Percentiles rank a stretch among this genome's conserved stretches.
phyloP scores from a whole-genome alignment of 176 grass and related monocot genomes.

The Ampelocalamus luodianensis region DNA sequence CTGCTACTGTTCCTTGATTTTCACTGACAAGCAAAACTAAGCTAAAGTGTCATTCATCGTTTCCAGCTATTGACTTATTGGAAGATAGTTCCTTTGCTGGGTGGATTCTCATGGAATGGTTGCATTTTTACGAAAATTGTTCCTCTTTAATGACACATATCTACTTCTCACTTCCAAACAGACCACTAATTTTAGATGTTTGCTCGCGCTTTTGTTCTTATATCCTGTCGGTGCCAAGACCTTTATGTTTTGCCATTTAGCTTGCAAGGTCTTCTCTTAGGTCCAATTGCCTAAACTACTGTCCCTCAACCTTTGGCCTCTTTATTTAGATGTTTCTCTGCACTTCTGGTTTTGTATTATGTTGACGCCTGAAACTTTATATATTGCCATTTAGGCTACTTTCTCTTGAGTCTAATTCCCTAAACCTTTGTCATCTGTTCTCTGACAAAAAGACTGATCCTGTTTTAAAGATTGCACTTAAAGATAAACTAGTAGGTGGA shows the following conservation, averaged over 20 bases:
- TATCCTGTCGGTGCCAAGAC: background rate
- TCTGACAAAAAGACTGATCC: background rate
- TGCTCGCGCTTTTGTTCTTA: background rate
- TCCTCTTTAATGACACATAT: background rate
- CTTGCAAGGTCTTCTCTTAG: background rate
- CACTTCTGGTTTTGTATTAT: background rate
- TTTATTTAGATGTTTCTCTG: background rate
- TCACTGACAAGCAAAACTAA: background rate
- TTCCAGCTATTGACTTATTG: background rate
- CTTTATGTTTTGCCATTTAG: background rate
- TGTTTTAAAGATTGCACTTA: background rate
- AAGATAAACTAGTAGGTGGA: background rate
- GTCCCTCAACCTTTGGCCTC: background rate
- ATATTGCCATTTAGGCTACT: background rate
- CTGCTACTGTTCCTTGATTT: conserved; percentile 1
- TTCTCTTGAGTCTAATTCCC: background rate
- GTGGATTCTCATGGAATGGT: conserved; percentile 4
- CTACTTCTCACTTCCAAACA: conserved; percentile 19
- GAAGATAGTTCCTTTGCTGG: background rate
- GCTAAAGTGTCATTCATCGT: background rate
- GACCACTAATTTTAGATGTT: background rate
- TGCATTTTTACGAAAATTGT: background rate
- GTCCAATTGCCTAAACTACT: background rate
- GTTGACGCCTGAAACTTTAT: background rate
- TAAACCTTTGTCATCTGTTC: background rate